A percentile compares a stretch with the other conserved stretches of the same genome.
Conservation (phyloP, 2,329 filamentous ascomycete genomes). For the Raffaelea arxii region DNA sequence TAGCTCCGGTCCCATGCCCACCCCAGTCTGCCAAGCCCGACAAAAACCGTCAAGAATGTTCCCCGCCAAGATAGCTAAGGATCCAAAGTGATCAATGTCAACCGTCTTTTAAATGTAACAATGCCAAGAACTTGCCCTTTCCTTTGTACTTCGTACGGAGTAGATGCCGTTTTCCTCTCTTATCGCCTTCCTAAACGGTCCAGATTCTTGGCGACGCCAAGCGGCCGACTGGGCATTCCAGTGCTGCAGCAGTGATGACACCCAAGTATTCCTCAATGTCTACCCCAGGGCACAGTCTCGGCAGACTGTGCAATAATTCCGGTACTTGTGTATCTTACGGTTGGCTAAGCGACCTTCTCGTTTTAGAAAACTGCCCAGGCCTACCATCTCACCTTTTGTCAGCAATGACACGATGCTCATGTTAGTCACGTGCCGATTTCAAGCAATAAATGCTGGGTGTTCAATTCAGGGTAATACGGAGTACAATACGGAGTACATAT, state of each 20-base stretch:
- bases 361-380: neutral
- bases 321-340: neutral
- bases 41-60: neutral
- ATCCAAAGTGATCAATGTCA: too few species aligned
- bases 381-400: neutral
- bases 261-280: neutral
- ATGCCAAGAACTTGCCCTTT: neutral
- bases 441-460: too few species aligned
- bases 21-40: neutral
- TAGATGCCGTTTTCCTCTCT: neutral
- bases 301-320: neutral
- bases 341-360: neutral
- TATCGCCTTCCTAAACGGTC: neutral
- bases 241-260: neutral
- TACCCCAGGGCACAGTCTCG: neutral
- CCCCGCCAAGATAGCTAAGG: neutral
- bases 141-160: neutral
- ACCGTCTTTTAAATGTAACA: neutral
- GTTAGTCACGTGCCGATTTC: too few species aligned
- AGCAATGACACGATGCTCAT: neutral
- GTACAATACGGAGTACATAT: too few species aligned
- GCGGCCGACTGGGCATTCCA: neutral
- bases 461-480: too few species aligned
- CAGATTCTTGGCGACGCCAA: neutral
- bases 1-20: neutral